Percentiles rank a stretch among this genome's conserved stretches.
Evolutionary conservation across 1,284 basidiomycete genomes (phyloP).

Genomic region (Flammula alnicola): DNA sequence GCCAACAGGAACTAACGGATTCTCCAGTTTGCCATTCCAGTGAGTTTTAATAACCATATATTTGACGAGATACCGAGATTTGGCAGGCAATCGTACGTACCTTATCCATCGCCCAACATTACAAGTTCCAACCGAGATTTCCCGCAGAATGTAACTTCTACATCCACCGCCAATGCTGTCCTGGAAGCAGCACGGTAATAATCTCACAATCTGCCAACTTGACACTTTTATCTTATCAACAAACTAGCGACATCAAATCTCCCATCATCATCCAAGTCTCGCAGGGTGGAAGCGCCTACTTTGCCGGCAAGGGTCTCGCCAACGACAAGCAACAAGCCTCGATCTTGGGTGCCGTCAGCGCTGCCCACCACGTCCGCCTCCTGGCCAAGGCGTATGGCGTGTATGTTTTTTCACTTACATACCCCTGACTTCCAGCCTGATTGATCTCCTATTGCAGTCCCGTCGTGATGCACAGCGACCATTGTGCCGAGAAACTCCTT

Average conservation of each 20-base stretch:
- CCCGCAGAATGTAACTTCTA: constrained; percentile 81
- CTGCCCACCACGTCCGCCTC: constrained; percentile 90
- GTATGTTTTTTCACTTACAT: constrained; percentile 50
- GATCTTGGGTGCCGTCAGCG: constrained; percentile 89
- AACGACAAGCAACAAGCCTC: constrained; percentile 99
- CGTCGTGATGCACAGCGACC: constrained; percentile 98
- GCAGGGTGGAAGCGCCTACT: constrained; percentile 96
- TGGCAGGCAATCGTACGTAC: constrained; percentile 70
- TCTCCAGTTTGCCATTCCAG: constrained; percentile 81
- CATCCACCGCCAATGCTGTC: constrained; percentile 85
- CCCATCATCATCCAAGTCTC: constrained; percentile 99
- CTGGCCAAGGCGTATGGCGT: constrained; percentile 91
- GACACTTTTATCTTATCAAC: constrained; percentile 24
- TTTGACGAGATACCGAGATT: constrained; percentile 12
- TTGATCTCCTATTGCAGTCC: constrained; percentile 62
- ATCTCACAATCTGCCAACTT: constrained; percentile 7
- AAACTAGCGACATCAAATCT: constrained; percentile 76
- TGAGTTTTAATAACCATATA: constrained; percentile 45
- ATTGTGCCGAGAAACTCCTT: constrained; percentile 98
- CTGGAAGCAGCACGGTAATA: constrained; percentile 85
- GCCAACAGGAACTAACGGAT: constrained; percentile 1
- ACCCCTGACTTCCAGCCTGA: not conserved
- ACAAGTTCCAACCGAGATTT: constrained; percentile 16
- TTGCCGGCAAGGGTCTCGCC: constrained; percentile 94
- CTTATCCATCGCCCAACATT: not conserved